These are phyloP conservation scores for Ascochyta pisi DNA, from an alignment of 2,329 filamentous ascomycete genomes.

Conservation along the genomic window DNA sequence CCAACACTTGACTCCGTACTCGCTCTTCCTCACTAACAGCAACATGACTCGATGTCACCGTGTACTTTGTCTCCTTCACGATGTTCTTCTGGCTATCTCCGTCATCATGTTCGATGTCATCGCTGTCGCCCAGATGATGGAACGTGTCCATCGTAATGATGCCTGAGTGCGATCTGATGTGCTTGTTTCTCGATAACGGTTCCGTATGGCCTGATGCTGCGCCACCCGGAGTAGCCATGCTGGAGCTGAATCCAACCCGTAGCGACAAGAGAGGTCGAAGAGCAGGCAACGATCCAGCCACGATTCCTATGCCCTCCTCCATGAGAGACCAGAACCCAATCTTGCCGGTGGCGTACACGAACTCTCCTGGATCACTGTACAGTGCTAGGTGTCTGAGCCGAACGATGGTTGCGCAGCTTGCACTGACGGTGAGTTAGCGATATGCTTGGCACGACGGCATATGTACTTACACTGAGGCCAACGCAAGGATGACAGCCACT, in stretches of 20 bases:
- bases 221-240: conserved; percentile 23
- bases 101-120: conserved; percentile 19
- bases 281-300: conserved; percentile 54
- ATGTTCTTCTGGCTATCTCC: conserved; percentile 49
- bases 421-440: conserved; percentile 32
- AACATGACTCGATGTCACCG: conserved; percentile 12
- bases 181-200: conserved; percentile 3
- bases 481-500: conserved; percentile 49
- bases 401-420: conserved; percentile 47
- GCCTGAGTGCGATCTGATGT: conserved; percentile 10
- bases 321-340: conserved; percentile 56
- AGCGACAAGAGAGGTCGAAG: conserved; percentile 53
- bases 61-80: conserved; percentile 45
- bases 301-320: conserved; percentile 56
- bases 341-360: conserved; percentile 51
- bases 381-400: conserved; percentile 54
- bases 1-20: conserved; percentile 1
- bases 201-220: conserved; percentile 28
- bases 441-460: conserved; percentile 1
- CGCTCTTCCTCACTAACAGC: conserved; percentile 2
- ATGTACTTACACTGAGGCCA: conserved; percentile 50
- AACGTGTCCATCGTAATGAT: conserved; percentile 25
- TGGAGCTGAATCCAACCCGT: conserved; percentile 20
- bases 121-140: conserved; percentile 22
- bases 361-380: conserved; percentile 50